A percentile compares a stretch with the other conserved stretches of the same genome.
phyloP scores from a whole-genome alignment of 305 asterid genomes.

The Rubia tinctorum region DNA sequence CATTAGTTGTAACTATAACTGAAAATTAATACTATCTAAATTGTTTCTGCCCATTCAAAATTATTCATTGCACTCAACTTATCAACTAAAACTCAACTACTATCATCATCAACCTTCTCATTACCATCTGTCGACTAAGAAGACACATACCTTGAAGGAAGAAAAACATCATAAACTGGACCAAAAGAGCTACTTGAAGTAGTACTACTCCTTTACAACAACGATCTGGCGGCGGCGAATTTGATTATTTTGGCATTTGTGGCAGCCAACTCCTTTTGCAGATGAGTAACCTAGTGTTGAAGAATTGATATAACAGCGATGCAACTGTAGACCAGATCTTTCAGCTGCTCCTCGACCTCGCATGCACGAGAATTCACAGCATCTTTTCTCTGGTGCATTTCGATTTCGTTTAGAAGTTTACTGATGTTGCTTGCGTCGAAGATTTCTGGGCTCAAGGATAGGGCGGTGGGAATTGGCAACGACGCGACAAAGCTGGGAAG shows the following conservation, averaged over 20 bases:
- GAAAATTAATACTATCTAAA: too few species aligned
- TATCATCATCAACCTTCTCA: too few species aligned
- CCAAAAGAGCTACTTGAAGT: constrained; percentile 31
- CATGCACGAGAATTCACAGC: constrained; percentile 56
- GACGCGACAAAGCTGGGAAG: too few species aligned
- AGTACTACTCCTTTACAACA: not conserved
- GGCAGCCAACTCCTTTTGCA: constrained; percentile 51
- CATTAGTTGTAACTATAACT: too few species aligned
- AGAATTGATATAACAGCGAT: constrained; percentile 56
- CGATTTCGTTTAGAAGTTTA: constrained; percentile 46
- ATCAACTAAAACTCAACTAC: too few species aligned
- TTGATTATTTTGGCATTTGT: constrained; percentile 51
- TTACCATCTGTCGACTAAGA: too few species aligned
- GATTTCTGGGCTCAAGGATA: too few species aligned
- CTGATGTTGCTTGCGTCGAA: constrained; percentile 62
- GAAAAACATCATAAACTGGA: constrained; percentile 18
- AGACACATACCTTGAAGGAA: constrained; percentile 18
- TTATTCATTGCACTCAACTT: too few species aligned
- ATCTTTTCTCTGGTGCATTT: too few species aligned
- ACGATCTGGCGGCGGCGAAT: too few species aligned
- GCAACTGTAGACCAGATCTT: constrained; percentile 61
- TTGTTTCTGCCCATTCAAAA: too few species aligned
- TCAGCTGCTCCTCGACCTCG: constrained; percentile 58
- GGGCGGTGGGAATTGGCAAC: too few species aligned
- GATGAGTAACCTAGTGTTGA: constrained; percentile 40